A percentile compares a stretch with the other conserved stretches of the same genome.
phyloP scores from a whole-genome alignment of 164 flowering plant genomes.

The Platanus orientalis region DNA sequence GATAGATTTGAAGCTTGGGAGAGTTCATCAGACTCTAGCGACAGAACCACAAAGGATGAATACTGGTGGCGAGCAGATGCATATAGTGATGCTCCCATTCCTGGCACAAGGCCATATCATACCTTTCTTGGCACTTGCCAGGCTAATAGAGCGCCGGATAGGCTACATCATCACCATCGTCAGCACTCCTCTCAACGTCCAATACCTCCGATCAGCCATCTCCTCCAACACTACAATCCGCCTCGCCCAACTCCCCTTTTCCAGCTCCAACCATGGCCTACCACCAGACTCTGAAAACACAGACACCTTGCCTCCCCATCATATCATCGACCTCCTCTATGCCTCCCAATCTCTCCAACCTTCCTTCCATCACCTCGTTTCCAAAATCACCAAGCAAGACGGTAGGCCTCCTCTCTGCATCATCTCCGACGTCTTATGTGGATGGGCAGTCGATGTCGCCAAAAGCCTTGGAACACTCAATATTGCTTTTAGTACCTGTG shows the following conservation, averaged over 20 bases:
- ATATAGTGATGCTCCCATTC: conserved; percentile 20
- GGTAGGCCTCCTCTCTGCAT: conserved; percentile 35
- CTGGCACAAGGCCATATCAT: conserved; percentile 21
- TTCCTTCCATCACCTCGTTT: too few species aligned
- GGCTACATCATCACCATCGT: conserved; percentile 15
- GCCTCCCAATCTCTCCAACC: too few species aligned
- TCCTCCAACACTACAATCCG: conserved; percentile 4
- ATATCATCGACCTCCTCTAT: too few species aligned
- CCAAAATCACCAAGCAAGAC: conserved; percentile 11
- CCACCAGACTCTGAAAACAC: too few species aligned
- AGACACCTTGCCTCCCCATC: too few species aligned
- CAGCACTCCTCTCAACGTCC: conserved; percentile 15
- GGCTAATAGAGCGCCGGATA: conserved; percentile 1
- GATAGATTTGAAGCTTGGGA: too few species aligned
- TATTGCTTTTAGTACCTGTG: too few species aligned
- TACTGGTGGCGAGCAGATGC: neutral
- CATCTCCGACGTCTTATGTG: conserved; percentile 37
- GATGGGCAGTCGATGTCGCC: conserved; percentile 41
- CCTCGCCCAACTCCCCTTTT: conserved; percentile 18
- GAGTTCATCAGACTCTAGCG: too few species aligned
- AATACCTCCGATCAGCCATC: conserved; percentile 7
- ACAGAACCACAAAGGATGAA: too few species aligned
- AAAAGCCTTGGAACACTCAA: too few species aligned
- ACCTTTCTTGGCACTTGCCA: conserved; percentile 18
- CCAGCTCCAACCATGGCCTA: too few species aligned